Conservation (phyloP, 1,139 yeast genomes). For the Candida mesenterica region DNA sequence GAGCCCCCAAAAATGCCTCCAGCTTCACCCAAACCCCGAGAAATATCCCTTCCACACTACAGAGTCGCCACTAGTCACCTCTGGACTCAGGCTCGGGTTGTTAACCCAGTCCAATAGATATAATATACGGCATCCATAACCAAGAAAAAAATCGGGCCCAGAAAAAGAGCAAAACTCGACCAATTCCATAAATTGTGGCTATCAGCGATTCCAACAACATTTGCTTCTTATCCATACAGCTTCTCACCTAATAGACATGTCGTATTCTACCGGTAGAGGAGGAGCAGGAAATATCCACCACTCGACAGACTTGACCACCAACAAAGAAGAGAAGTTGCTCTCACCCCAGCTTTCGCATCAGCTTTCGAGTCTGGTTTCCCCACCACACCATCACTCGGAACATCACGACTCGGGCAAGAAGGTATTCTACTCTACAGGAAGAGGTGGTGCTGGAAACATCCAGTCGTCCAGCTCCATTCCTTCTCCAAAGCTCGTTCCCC, state of each 20-base stretch:
- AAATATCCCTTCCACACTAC: too few relatives aligned
- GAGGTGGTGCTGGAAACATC: slow-evolving; percentile 83
- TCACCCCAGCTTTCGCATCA: slow-evolving; percentile 1
- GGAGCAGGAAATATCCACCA: slow-evolving; percentile 27
- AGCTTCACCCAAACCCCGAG: too few relatives aligned
- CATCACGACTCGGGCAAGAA: slow-evolving; percentile 24
- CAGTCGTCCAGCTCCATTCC: slow-evolving; percentile 44
- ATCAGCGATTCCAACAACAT: too few relatives aligned
- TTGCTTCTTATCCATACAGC: too few relatives aligned
- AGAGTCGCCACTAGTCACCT: too few relatives aligned
- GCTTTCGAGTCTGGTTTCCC: slow-evolving; percentile 4
- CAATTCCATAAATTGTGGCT: too few relatives aligned
- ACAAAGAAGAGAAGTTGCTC: slow-evolving; percentile 12
- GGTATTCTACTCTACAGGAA: slow-evolving; percentile 60
- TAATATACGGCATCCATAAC: too few relatives aligned
- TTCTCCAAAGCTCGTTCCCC: slow-evolving; percentile 54
- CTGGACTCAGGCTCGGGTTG: too few relatives aligned
- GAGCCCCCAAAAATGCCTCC: too few relatives aligned
- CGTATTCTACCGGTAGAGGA: slow-evolving; percentile 24
- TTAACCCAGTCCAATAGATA: too few relatives aligned
- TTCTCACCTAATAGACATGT: slow-evolving; percentile 11
- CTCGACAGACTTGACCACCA: slow-evolving; percentile 20
- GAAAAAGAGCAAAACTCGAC: too few relatives aligned
- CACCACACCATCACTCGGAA: slow-evolving; percentile 7
- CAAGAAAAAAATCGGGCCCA: too few relatives aligned